Evolutionary conservation across 1,284 basidiomycete species (phyloP).

Genomic region (Agroathelia rolfsii): DNA sequence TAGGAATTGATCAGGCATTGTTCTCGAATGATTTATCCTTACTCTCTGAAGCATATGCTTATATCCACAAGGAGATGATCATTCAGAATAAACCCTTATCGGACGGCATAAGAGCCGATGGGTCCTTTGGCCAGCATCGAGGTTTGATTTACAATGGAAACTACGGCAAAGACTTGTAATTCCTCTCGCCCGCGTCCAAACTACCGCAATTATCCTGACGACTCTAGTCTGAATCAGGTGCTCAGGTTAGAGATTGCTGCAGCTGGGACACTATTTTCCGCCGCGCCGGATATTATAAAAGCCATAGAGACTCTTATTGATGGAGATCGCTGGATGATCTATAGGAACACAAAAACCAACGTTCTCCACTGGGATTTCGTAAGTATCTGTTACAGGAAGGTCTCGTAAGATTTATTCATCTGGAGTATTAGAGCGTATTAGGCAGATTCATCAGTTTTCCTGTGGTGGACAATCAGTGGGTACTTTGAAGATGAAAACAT

Average conservation of each 20-base stretch:
- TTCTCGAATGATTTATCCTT: constrained; percentile 32
- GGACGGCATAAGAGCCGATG: constrained; percentile 28
- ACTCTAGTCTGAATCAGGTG: constrained; percentile 38
- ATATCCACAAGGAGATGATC: constrained; percentile 38
- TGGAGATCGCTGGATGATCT: constrained; percentile 59
- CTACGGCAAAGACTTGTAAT: constrained; percentile 28
- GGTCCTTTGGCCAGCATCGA: constrained; percentile 24
- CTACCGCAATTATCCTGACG: no score
- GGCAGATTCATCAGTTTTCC: constrained; percentile 57
- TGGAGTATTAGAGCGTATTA: constrained; percentile 36
- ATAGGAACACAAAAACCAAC: constrained; percentile 41
- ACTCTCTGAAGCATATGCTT: constrained; percentile 36
- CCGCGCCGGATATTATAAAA: constrained; percentile 24
- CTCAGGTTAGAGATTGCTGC: constrained; percentile 41
- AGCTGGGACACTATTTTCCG: constrained; percentile 42
- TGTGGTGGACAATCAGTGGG: constrained; percentile 47
- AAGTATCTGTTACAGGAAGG: no score
- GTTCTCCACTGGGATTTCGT: constrained; percentile 62
- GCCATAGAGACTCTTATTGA: constrained; percentile 43
- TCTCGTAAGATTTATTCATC: no score
- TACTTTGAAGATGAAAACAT: no score
- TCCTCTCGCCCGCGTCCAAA: no score
- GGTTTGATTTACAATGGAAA: constrained; percentile 27
- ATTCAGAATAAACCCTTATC: constrained; percentile 30
- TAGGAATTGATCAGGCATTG: constrained; percentile 43